Base-by-base conservation (phyloP, 2,329 filamentous ascomycete genomes). In the Aureobasidium musti region DNA sequence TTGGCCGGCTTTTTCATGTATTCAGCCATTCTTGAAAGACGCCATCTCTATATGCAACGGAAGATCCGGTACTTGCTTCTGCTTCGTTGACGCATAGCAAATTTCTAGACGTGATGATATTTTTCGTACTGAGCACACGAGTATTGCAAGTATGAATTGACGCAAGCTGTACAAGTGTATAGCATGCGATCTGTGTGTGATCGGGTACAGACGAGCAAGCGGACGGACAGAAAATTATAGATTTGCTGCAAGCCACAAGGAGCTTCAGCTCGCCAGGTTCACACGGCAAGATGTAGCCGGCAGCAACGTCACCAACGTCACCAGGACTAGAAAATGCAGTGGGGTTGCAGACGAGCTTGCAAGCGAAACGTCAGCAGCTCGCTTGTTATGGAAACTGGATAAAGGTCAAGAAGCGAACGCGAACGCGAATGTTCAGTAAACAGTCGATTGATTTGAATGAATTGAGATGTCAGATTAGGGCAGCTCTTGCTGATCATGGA, bases 241-340 rank as follows among this genome's bases (percentile, higher is more conserved):
- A 61, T 8, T 49, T 19, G 21, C 19, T 35, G 57, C 57, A 61
- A 61, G 57, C 57, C 39, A 49, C 57, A 21, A 47, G 39, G 57
- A 61, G 43, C 26, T 61, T 35, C 41, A 61, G 57, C 57, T 61
- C 41, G 57, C 57, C 57, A 47, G 54, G 30, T 47, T 61, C 43
- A 17, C 37, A 45, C 56, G 56, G 56, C 56, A 60, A 28, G 23
- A 43, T 30, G 37, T 3, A 28, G 21, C 37, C 54, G 37, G 37
- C n/a, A 2, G 23, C 39, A 39, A 33, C 56, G 41, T 45, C 39
- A 47, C 13, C 28, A 39, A 60, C 56, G 41, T 60, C 39, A 60
- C 39, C 28, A 37, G 39, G 39, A 45, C n/a, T 43, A 11, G 26
- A 21, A 23, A 41, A 3, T 28, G 23, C 45, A 28, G 45, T 23